Evolutionary conservation across 495 filamentous ascomycete genomes (phyloP), one percentile per base, ranked within the genome.

Genomic region (Penicillium silybi): DNA sequence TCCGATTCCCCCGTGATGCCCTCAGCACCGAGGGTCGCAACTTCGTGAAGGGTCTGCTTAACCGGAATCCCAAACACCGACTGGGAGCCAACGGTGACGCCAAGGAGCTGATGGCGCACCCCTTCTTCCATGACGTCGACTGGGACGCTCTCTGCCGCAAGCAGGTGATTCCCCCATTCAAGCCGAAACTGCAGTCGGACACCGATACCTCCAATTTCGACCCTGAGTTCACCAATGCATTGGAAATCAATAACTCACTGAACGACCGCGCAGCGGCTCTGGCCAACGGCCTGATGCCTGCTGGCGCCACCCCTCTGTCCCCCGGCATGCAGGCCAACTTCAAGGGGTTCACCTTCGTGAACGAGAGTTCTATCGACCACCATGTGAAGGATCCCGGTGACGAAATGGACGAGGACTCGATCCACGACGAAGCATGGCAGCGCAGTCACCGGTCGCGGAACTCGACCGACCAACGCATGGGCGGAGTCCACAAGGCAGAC

Each of bases 141-240:
- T 98, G 93, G 93, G 81, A 85, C 29, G 83, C 85, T 0, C 78
- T 98, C 32, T 72, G 83, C 44, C 88, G 87, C 72, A 97, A 97
- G 73, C 80, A 91, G 50, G 87, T 96, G 34, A 90, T 91, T n/a
- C 93, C 93, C 0, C 93, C 93, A 0, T 98, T 98, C 79, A 97
- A 97, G 75, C 93, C 93, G 9, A 92, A 93, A 65, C 81, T 98
- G 53, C 93, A 93, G 75, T 91, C 86, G 16, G 90, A 96, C 57
- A 89, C 89, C 4, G 95, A 98, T 63, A 95, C 92, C 3, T 96
- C 91, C 17, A 97, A 98, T 68, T 98, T 98, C 58, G 93, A 98
- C 61, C 93, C 93, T 1, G 95, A 97, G 66, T 98, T 98, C 67
- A 98, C 93, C 40, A 97, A 92, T 56, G 93, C 93, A 7, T 76